Evolutionary conservation across 1,284 basidiomycete genomes (phyloP), one percentile per base, ranked within the genome.

Genomic region (Marasmius tenuissimus): DNA sequence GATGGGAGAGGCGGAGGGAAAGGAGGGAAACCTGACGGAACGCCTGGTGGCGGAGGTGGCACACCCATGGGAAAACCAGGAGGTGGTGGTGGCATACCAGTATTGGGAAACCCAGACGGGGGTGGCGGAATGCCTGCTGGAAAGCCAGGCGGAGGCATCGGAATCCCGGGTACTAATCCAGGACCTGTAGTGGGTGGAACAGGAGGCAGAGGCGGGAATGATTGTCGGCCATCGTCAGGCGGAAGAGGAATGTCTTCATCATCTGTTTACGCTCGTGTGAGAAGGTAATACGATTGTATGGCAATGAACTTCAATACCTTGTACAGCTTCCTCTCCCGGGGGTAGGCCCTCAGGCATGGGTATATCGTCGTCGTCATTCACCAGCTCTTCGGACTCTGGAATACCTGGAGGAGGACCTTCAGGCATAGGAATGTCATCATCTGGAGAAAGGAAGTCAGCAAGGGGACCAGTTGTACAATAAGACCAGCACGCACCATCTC

Each of bases 311-410:
- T 18, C 47, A 18, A 62, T 37, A 68, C 65, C 58, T 63, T 60
- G 20, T 34, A 37, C 37, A 57, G 20, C 12, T 48, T n/a, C 48
- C 38, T 54, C 52, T 54, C 72, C 75, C 0, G 92, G 92, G 37
- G 90, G 90, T 45, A 88, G 91, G 0, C 89, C 93, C 58, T 90
- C 89, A 9, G 94, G 94, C 88, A 96, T 89, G 12, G 86, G 85
- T 49, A 96, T 94, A 62, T 94, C 93, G 66, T 93, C 91, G 62
- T 94, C 92, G 53, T 80, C 84, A 34, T 79, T 80, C 1, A 80
- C 78, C 9, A 72, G 71, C 56, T 81, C 76, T 56, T 82, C 78
- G 33, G 72, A 69, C 58, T 79, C 81, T 0, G 92, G 92, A 16
- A 72, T 68, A 59, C 79, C 81, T 1, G 92, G 92, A 14, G 89